Percentiles rank a stretch among this genome's conserved stretches.
Evolutionary conservation across 73 alveolate species (phyloP).

Genomic region (Tetrahymena elliotti): DNA sequence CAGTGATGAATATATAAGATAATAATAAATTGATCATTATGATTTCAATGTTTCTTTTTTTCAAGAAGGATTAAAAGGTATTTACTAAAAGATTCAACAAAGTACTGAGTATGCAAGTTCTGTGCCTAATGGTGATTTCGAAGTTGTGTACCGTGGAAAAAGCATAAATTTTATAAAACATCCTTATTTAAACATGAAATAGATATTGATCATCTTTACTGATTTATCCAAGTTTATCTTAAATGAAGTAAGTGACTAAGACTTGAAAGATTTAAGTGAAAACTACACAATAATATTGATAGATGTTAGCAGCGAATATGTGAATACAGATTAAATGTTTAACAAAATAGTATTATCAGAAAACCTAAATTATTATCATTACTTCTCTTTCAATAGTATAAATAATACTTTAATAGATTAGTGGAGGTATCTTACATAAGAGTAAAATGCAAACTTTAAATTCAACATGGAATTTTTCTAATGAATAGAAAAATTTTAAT

Average conservation of each 20-base stretch:
- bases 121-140: background rate
- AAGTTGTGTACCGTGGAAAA: background rate
- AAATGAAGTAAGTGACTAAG: background rate
- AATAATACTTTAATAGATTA: background rate
- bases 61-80: background rate
- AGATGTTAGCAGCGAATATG: background rate
- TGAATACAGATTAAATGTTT: background rate
- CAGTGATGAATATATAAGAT: background rate
- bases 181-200: background rate
- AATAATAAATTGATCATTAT: background rate
- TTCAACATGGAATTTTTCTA: background rate
- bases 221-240: background rate
- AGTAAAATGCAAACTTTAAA: background rate
- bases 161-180: background rate
- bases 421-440: background rate
- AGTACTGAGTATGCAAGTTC: background rate
- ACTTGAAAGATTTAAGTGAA: background rate
- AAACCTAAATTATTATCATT: background rate
- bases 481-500: background rate
- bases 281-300: background rate
- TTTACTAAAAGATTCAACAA: background rate
- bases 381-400: background rate
- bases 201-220: background rate
- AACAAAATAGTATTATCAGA: background rate
- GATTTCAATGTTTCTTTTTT: background rate